Evolutionary conservation across 179 eudicot genomes (phyloP).

Genomic region (Silene vulgaris): DNA sequence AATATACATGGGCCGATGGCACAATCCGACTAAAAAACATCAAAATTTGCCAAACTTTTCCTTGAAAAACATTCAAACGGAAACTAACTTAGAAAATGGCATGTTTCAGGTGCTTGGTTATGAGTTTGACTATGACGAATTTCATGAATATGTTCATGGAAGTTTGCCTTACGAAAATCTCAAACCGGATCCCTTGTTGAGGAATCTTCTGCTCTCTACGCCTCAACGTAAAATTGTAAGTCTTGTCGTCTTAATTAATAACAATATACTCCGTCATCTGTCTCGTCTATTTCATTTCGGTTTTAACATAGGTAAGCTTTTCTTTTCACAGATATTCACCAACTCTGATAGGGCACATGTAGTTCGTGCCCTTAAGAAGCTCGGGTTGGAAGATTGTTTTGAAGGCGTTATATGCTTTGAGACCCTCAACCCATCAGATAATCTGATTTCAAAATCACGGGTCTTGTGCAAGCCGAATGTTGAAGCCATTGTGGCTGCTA

Average conservation of each 20-base stretch:
- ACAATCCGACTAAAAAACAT: too few species aligned
- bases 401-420: conserved; percentile 90
- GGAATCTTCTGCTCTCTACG: conserved; percentile 69
- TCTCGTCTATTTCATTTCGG: too few species aligned
- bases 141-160: conserved; percentile 74
- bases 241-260: not conserved
- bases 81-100: not conserved
- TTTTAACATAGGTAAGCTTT: not conserved
- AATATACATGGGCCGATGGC: not conserved
- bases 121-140: conserved; percentile 69
- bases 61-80: too few species aligned
- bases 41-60: too few species aligned
- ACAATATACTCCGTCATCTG: not conserved
- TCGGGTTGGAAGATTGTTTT: conserved; percentile 81
- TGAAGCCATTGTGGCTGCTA: conserved; percentile 66
- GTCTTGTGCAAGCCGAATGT: conserved; percentile 74
- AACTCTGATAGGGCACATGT: conserved; percentile 70
- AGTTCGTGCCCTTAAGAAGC: conserved; percentile 45
- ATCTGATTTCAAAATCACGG: conserved; percentile 21
- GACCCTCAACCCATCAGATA: conserved; percentile 51
- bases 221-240: conserved; percentile 89
- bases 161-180: conserved; percentile 65
- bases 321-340: conserved; percentile 57
- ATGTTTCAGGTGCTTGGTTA: conserved; percentile 66
- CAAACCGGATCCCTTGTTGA: conserved; percentile 65